A percentile compares a stretch with the other conserved stretches of the same genome.
Evolutionary conservation across 2,329 filamentous ascomycete species (phyloP).

Genomic region (Neopestalotiopsis sp.): DNA sequence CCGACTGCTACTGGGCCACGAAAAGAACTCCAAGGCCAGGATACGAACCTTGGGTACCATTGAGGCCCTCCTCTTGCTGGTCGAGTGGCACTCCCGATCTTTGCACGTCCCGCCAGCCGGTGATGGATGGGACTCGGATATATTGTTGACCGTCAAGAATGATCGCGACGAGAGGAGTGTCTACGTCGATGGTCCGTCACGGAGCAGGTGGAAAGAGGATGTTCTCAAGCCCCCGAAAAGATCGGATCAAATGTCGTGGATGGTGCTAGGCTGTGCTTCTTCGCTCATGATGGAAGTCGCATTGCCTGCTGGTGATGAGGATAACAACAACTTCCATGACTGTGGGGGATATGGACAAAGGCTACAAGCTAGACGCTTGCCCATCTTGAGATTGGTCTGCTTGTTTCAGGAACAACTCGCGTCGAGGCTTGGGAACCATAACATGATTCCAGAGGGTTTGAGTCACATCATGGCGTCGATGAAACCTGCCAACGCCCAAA

Average conservation of each 20-base stretch:
- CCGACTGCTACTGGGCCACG: conserved; percentile 57
- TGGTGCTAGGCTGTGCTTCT: conserved; percentile 58
- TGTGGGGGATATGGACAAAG: not conserved
- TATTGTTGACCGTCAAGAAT: conserved; percentile 47
- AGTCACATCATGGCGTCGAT: not conserved
- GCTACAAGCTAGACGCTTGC: not conserved
- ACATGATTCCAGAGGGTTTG: not conserved
- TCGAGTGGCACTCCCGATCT: conserved; percentile 61
- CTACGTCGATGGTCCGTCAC: conserved; percentile 7
- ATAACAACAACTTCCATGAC: not conserved
- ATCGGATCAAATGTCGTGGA: conserved; percentile 66
- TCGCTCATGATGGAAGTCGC: conserved; percentile 58
- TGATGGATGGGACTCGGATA: conserved; percentile 60
- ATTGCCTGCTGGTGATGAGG: conserved; percentile 30
- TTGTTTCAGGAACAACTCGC: not conserved
- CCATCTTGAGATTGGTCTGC: not conserved
- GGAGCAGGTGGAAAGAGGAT: conserved; percentile 50
- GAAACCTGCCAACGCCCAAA: not conserved
- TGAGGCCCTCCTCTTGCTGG: conserved; percentile 57
- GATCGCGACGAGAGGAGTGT: conserved; percentile 28
- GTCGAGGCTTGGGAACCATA: not conserved
- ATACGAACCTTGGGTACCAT: conserved; percentile 55
- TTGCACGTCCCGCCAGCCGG: conserved; percentile 57
- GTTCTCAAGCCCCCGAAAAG: conserved; percentile 58
- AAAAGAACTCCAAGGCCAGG: conserved; percentile 54